These are phyloP conservation scores for cucumber (Cucumis sativus) DNA, from an alignment of 306 rosid species.

Conservation along the genomic window DNA sequence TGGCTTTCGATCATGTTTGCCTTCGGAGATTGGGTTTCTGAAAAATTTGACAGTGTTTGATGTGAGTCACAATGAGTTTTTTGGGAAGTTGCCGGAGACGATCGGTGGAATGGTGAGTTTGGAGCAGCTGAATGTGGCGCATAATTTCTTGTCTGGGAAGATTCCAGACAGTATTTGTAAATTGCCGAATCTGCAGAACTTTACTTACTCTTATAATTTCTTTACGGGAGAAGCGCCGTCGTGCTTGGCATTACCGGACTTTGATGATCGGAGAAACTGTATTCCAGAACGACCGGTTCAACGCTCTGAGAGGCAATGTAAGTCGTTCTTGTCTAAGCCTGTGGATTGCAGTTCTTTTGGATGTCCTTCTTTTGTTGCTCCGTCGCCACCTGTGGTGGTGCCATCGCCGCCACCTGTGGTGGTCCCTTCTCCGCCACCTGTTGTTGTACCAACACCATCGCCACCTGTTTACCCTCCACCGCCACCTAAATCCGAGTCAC, in stretches of 20 bases:
- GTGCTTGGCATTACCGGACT: slow-evolving; percentile 38
- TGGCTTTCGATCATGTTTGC: slow-evolving; percentile 62
- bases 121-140: slow-evolving; percentile 87
- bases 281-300: slow-evolving; percentile 56
- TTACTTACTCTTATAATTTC: slow-evolving; percentile 67
- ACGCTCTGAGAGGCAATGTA: slow-evolving; percentile 53
- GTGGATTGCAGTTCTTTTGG: slow-evolving; percentile 65
- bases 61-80: slow-evolving; percentile 61
- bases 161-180: slow-evolving; percentile 61
- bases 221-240: slow-evolving; percentile 75
- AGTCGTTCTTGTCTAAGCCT: slow-evolving; percentile 68
- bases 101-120: slow-evolving; percentile 45
- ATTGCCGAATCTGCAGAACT: slow-evolving; percentile 63
- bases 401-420: background rate
- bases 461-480: slow-evolving; percentile 1
- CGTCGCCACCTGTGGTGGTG: slow-evolving; percentile 13
- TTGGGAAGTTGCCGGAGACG: slow-evolving; percentile 61
- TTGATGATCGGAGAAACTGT: slow-evolving; percentile 63
- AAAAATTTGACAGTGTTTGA: slow-evolving; percentile 82
- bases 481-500: background rate
- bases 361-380: slow-evolving; percentile 34
- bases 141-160: slow-evolving; percentile 65
- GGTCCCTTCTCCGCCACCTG: slow-evolving; percentile 4
- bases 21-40: slow-evolving; percentile 58
- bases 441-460: background rate